Percentiles rank a stretch among this genome's conserved stretches.
Conservation (phyloP, 495 filamentous ascomycete genomes). For the Penicillium samsonianum region DNA sequence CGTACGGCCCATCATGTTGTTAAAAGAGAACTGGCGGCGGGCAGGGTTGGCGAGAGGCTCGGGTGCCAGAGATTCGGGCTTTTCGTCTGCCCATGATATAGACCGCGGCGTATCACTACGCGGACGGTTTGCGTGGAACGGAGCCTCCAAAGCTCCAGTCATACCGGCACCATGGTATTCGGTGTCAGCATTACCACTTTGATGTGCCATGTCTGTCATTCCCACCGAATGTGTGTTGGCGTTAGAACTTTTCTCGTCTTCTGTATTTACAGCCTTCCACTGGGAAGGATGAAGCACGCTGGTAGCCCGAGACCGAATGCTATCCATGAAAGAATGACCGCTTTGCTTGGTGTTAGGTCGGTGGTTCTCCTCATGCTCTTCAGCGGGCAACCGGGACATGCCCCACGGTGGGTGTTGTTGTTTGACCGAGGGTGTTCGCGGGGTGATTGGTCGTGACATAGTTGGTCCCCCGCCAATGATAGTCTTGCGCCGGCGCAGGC, state of each 20-base stretch:
- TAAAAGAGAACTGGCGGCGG: constrained; percentile 88
- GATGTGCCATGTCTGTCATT: constrained; percentile 17
- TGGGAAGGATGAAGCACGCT: constrained; percentile 35
- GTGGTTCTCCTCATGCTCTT: constrained; percentile 45
- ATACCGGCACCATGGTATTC: constrained; percentile 36
- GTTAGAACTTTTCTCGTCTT: constrained; percentile 26
- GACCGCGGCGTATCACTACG: constrained; percentile 40
- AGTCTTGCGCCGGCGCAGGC: constrained; percentile 80
- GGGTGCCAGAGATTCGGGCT: constrained; percentile 30
- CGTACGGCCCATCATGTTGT: constrained; percentile 68
- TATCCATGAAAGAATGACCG: constrained; percentile 54
- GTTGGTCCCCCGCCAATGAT: constrained; percentile 53
- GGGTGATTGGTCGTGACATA: constrained; percentile 33
- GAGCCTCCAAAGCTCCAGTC: constrained; percentile 17
- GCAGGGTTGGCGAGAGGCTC: constrained; percentile 29
- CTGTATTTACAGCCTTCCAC: constrained; percentile 37
- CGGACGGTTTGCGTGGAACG: constrained; percentile 20
- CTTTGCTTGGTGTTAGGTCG: constrained; percentile 38
- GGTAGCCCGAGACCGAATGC: constrained; percentile 54
- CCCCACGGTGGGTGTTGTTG: constrained; percentile 79
- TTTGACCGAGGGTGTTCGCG: constrained; percentile 39
- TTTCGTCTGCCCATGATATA: constrained; percentile 35
- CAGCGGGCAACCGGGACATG: constrained; percentile 80
- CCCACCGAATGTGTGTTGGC: constrained; percentile 3
- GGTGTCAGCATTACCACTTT: constrained; percentile 49